Percentiles rank a stretch among this genome's conserved stretches.
These are phyloP conservation scores for Agrocybe praecox DNA, from an alignment of 768 basidiomycete species.

Conservation along the genomic window DNA sequence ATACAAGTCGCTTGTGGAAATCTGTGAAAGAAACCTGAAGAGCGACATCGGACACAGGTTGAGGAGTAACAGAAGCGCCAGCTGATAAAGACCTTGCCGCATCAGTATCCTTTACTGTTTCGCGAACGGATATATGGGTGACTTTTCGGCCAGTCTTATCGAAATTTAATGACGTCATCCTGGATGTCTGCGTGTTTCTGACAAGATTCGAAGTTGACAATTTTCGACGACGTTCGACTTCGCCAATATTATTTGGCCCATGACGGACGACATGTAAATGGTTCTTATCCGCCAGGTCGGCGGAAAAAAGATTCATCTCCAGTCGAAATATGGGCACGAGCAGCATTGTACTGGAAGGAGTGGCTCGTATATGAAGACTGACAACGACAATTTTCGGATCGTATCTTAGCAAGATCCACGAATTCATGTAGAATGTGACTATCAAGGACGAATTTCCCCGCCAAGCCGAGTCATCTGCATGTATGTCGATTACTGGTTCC, in stretches of 20 bases:
- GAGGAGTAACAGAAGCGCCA: conserved; percentile 20
- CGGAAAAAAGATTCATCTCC: conserved; percentile 26
- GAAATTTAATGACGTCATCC: conserved; percentile 8
- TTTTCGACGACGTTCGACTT: conserved; percentile 14
- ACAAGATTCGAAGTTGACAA: not conserved
- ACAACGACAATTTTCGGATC: conserved; percentile 20
- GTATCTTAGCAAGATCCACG: conserved; percentile 29
- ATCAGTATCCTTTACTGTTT: conserved; percentile 19
- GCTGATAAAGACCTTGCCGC: conserved; percentile 19
- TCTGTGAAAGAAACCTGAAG: conserved; percentile 31
- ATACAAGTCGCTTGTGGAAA: conserved; percentile 29
- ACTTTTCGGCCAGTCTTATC: conserved; percentile 9
- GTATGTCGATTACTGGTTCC: conserved; percentile 19
- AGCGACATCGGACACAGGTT: conserved; percentile 31
- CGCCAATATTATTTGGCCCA: conserved; percentile 23
- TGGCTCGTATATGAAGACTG: conserved; percentile 28
- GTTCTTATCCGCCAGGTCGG: conserved; percentile 25
- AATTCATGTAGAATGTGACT: conserved; percentile 35
- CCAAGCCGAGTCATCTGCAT: conserved; percentile 34
- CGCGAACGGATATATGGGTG: conserved; percentile 18
- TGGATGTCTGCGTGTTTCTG: not conserved
- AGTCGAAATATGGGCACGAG: conserved; percentile 29
- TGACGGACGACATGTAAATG: conserved; percentile 33
- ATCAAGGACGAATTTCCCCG: conserved; percentile 35
- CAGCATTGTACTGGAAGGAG: conserved; percentile 5